phyloP scores from a whole-genome alignment of 176 grass and related monocot species.

The Guadua angustifolia region DNA sequence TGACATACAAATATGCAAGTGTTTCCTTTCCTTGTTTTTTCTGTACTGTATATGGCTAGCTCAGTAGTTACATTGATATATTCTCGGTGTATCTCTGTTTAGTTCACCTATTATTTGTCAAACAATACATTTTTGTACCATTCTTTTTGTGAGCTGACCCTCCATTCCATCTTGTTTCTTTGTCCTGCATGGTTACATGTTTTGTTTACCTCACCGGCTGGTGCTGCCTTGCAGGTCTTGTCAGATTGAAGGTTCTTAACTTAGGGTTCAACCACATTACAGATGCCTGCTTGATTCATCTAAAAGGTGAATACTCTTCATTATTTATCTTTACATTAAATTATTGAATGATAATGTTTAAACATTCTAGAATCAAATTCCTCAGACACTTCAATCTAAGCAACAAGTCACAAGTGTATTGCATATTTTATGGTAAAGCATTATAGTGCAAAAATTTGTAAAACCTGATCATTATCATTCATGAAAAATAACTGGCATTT shows the following conservation, averaged over 20 bases:
- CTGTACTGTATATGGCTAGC: conserved; percentile 6
- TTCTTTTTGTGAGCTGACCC: conserved; percentile 3
- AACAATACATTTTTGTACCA: conserved; percentile 2
- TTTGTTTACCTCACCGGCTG: conserved; percentile 22
- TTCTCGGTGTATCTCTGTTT: neutral
- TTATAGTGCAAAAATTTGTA: neutral
- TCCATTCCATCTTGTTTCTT: neutral
- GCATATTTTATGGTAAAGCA: neutral
- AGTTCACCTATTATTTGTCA: neutral
- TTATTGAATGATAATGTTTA: neutral
- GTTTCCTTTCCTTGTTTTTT: conserved; percentile 16
- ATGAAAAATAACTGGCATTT: conserved; percentile 29
- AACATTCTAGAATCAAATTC: neutral
- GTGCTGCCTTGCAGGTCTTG: conserved; percentile 50
- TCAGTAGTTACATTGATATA: conserved; percentile 15
- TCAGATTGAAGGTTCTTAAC: conserved; percentile 73
- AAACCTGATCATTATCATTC: neutral
- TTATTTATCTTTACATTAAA: conserved; percentile 17
- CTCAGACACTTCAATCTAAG: neutral
- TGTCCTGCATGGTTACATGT: conserved; percentile 5
- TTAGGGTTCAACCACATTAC: conserved; percentile 92
- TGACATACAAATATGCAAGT: neutral
- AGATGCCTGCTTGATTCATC: conserved; percentile 77
- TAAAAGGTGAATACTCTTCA: conserved; percentile 54
- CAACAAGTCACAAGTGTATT: neutral